Evolutionary conservation across 2,329 filamentous ascomycete genomes (phyloP), one percentile per base, ranked within the genome.

Genomic region (Trichoderma polysporum): DNA sequence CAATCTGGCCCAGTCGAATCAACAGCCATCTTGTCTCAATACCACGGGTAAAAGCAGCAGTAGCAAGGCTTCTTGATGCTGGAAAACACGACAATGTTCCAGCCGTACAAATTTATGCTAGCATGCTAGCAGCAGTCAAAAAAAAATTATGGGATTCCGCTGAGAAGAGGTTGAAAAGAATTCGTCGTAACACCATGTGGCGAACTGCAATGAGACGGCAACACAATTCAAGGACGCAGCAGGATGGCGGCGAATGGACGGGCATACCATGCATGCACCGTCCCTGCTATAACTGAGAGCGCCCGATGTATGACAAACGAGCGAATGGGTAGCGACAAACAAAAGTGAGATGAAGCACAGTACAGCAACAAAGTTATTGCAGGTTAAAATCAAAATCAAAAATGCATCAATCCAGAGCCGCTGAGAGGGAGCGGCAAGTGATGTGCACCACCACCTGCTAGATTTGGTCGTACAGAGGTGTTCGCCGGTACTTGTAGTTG

Each of bases 1-100:
- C 86, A 88, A 74, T 79, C 74, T 62, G 80, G 75, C 33, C 79
- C 77, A 50, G 19, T 12, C 27, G 27, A 33, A 35, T 19, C 50
- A 61, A 76, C 71, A 31, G 76, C 75, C 84, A 86, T 85, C 37
- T 71, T 75, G 73, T 22, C 54, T n/a, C 15, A 9, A 35, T 49
- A 13, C 8, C 33, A 2, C 59, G n/a, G 12, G 37, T 19, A 37
- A 29, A 2, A 4, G 33, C 5, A n/a, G 3, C n/a, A 3, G 29
- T 5, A 12, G 12, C 8, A 19, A 27, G 7, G 1, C 2, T 13
- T 33, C 4, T 29, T 10, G 15, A 5, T 47, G 19, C 12, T 19
- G 29, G n/a, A 52, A 4, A 19, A 52, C 4, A 39, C 45, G 33
- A 12, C 1, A 8, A 45, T 13, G n/a, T 3, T 45, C 27, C 17